Evolutionary conservation across 148 eudicot genomes (phyloP).

Genomic region (Oxyria digyna): DNA sequence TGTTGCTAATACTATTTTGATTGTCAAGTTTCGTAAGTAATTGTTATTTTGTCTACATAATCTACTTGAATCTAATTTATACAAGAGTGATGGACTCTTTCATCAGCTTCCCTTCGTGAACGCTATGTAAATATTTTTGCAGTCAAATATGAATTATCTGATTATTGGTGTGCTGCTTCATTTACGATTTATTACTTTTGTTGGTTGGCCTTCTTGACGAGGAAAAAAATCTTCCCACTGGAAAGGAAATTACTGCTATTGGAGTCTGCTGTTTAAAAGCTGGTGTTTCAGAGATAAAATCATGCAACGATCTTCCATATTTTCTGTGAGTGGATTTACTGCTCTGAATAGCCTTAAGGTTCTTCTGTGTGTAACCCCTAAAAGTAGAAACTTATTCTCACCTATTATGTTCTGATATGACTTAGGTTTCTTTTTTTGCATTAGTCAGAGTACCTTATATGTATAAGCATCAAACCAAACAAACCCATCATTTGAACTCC

Average conservation of each 20-base stretch:
- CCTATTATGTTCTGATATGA: background rate
- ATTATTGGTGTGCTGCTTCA: background rate
- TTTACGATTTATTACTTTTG: background rate
- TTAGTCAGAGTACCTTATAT: background rate
- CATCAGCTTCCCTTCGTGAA: background rate
- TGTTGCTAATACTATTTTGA: background rate
- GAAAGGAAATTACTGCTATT: slow-evolving; percentile 79
- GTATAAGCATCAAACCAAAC: too few relatives aligned
- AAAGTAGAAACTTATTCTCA: background rate
- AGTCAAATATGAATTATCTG: background rate
- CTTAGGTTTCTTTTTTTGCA: background rate
- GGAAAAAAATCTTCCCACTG: slow-evolving; percentile 82
- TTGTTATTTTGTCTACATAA: background rate
- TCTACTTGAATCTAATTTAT: background rate
- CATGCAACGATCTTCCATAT: slow-evolving; percentile 66
- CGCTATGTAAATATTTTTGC: background rate
- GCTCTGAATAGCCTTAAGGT: background rate
- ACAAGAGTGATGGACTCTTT: background rate
- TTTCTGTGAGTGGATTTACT: slow-evolving; percentile 44
- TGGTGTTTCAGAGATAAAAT: slow-evolving; percentile 54
- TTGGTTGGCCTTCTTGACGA: slow-evolving; percentile 78
- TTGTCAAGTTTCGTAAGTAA: background rate
- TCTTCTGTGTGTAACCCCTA: background rate
- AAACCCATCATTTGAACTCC: background rate
- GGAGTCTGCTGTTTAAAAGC: slow-evolving; percentile 48